Evolutionary conservation across 495 filamentous ascomycete genomes (phyloP), one percentile per base, ranked within the genome.

Genomic region (Gamarada debralockiae): DNA sequence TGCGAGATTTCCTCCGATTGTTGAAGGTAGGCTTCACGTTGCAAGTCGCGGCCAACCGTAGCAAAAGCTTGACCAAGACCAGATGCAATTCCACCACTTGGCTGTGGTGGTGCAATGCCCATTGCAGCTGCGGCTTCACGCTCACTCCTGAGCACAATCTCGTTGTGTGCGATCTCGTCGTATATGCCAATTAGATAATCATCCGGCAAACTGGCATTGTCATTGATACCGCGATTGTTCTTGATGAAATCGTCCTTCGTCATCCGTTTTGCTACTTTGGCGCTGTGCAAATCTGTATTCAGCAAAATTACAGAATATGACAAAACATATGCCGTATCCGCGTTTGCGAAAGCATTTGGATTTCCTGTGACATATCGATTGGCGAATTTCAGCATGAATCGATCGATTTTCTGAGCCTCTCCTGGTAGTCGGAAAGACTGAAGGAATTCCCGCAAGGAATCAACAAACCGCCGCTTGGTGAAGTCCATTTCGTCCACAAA

Each of bases 351-450:
- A 3, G 93, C 92, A 63, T 96, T 95, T 1, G 93, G 93, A 58
- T 99, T 99, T 24, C 91, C 91, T 33, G 83, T 86, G 31, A 92
- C 85, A 64, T 99, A 99, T 22, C 92, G 84, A 62, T 97, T 90
- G 36, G 93, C 95, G 70, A 97, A 99, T 67, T 99, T 99, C 45
- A 97, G 76, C 93, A 99, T 97, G 70, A 97, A 96, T 31, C 93
- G 87, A 81, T 99, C 93, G 57, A 99, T 99, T 73, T 99, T 99
- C 66, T 99, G 93, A 1, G 92, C 92, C 67, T 99, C 93, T 39
- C 93, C 93, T 1, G 93, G 93, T 10, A 99, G 72, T 25, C 93
- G 86, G 74, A 99, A 99, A 41, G 89, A 85, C 68, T 99, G 93
- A 13, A 99, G 73, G 63, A 97, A 99, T 46, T 87, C 80, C 22